phyloP scores from a whole-genome alignment of 2,329 filamentous ascomycete species.

The Rhynchosporium agropyri region DNA sequence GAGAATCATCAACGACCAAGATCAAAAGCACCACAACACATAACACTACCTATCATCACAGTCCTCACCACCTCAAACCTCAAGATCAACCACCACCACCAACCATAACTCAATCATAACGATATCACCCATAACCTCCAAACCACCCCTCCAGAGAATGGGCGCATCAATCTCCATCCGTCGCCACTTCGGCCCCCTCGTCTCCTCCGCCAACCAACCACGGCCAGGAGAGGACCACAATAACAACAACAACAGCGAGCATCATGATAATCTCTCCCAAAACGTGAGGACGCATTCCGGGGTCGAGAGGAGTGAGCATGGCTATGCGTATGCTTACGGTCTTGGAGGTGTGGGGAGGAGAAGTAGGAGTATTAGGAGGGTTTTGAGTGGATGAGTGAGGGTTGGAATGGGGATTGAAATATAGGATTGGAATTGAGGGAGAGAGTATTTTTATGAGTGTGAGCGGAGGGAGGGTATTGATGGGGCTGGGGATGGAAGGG shows the following conservation, averaged over 20 bases:
- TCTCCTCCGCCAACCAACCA: neutral
- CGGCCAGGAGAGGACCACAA: neutral
- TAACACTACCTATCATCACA: too few species aligned
- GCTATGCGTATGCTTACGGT: slow-evolving; percentile 4
- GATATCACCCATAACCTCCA: neutral
- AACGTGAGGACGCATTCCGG: neutral
- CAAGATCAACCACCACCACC: neutral
- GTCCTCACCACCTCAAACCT: neutral
- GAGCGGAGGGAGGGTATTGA: neutral
- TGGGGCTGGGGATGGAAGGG: neutral
- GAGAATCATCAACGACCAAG: too few species aligned
- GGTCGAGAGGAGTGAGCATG: neutral
- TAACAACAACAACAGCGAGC: neutral
- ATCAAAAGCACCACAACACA: too few species aligned
- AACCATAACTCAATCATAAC: neutral
- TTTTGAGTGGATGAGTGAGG: neutral
- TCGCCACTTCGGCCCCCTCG: slow-evolving; percentile 8
- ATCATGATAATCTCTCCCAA: neutral
- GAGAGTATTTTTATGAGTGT: too few species aligned
- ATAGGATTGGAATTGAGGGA: neutral
- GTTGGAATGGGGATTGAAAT: neutral
- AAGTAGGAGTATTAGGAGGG: neutral
- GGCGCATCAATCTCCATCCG: slow-evolving; percentile 7
- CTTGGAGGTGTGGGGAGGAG: slow-evolving; percentile 5
- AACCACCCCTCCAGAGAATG: neutral